Base-by-base conservation (phyloP, 1,284 basidiomycete genomes). In the Coniophora puteana region DNA sequence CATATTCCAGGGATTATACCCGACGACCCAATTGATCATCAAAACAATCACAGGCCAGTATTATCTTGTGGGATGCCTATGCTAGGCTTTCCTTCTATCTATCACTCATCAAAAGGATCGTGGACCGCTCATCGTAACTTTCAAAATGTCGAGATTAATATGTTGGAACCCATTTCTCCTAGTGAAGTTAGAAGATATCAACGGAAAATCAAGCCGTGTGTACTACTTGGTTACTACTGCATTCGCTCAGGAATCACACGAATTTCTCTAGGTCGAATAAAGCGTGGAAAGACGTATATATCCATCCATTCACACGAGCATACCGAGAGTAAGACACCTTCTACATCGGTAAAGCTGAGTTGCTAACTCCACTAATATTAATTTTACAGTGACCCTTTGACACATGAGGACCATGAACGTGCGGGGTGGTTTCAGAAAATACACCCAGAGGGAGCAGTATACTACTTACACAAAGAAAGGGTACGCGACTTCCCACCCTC, bases 371-470 rank as follows among this genome's bases (percentile, higher is more conserved):
- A 6, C 29, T 31, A n/a, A n/a, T 27, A 31, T n/a, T n/a, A n/a
- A n/a, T n/a, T n/a, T n/a, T 31, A 6, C 29, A 31, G 29, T 8
- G 7, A 7, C n/a, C 29, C 7, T 8, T 8, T 6, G 20, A n/a
- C n/a, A n/a, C n/a, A 16, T 31, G 8, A n/a, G n/a, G n/a, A n/a
- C n/a, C n/a, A n/a, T n/a, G n/a, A n/a, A n/a, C n/a, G n/a, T n/a
- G n/a, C 29, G 14, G 29, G 29, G 29, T 35, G 33, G 33, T n/a
- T 35, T 5, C 8, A 13, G 17, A 20, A 21, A 8, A 35, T 21
- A 5, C 33, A 35, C 14, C 33, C 33, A 35, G 33, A 35, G 23
- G 33, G 33, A 14, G 33, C 33, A 7, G 8, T 35, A 10, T 35
- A 35, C 14, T 35, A 20, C 33, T 35, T 10, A 13, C 5, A 35